Evolutionary conservation across 768 basidiomycete genomes (phyloP).

Genomic region (Phylloporus arenicola): DNA sequence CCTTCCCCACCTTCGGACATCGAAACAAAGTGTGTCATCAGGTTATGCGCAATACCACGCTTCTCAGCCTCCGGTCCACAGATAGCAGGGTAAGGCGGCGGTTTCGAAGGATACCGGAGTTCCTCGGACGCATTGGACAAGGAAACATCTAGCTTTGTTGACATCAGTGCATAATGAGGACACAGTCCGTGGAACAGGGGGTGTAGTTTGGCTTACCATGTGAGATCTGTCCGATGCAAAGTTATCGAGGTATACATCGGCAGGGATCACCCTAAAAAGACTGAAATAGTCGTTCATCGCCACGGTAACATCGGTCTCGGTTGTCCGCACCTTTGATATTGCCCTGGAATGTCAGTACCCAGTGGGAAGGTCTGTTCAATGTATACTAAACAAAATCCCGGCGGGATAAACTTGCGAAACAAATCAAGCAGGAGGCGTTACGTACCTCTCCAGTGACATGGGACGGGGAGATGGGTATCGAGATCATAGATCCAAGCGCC

Average conservation of each 20-base stretch:
- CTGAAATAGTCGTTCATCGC: constrained; percentile 31
- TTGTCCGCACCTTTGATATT: constrained; percentile 44
- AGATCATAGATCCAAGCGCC: constrained; percentile 64
- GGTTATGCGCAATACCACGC: constrained; percentile 42
- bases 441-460: constrained; percentile 49
- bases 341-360: constrained; percentile 22
- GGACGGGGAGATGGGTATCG: constrained; percentile 49
- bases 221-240: constrained; percentile 76
- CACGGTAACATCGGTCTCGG: constrained; percentile 1
- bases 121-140: constrained; percentile 6
- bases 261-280: constrained; percentile 57
- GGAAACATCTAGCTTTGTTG: constrained; percentile 5
- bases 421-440: constrained; percentile 1
- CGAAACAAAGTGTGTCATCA: constrained; percentile 54
- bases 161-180: background rate
- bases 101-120: constrained; percentile 37
- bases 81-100: constrained; percentile 48
- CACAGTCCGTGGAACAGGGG: constrained; percentile 5
- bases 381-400: constrained; percentile 37
- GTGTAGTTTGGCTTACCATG: constrained; percentile 44
- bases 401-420: constrained; percentile 13
- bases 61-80: constrained; percentile 39
- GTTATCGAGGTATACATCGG: constrained; percentile 43
- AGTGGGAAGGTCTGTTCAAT: constrained; percentile 40
- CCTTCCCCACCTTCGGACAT: constrained; percentile 36